Conservation (phyloP, 345 rosid genomes). For the Bretschneidera sinensis region DNA sequence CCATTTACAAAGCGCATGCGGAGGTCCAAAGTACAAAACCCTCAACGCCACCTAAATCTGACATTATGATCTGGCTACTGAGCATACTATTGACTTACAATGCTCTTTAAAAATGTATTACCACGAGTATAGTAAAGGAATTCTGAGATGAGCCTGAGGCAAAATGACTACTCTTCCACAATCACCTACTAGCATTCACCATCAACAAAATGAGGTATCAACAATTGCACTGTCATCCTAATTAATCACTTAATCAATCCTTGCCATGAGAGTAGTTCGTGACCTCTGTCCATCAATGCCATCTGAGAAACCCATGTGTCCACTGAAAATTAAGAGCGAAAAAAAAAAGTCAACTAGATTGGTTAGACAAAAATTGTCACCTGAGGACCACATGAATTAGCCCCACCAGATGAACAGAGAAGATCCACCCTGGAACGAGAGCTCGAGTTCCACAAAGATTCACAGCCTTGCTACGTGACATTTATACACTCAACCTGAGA, state of each 20-base stretch:
- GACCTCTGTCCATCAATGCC: background rate
- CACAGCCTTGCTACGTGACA: background rate
- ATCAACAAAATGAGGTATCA: too few relatives aligned
- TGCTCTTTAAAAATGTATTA: background rate
- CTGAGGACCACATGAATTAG: constrained; percentile 23
- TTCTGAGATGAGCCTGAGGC: too few relatives aligned
- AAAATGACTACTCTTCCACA: too few relatives aligned
- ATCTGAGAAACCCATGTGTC: background rate
- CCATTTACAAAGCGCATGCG: background rate
- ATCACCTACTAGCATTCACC: too few relatives aligned
- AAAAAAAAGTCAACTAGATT: constrained; percentile 9
- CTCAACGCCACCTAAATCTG: background rate
- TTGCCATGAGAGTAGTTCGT: too few relatives aligned
- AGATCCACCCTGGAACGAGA: constrained; percentile 16
- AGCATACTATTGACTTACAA: too few relatives aligned
- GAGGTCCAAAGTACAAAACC: background rate
- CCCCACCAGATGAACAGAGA: constrained; percentile 23
- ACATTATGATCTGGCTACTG: too few relatives aligned
- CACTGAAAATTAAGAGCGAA: background rate
- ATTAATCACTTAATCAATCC: too few relatives aligned
- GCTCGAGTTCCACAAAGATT: constrained; percentile 12
- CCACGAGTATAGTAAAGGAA: too few relatives aligned
- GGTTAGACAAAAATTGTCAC: constrained; percentile 24
- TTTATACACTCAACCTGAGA: constrained; percentile 5
- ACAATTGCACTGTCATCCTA: too few relatives aligned